Evolutionary conservation across 768 basidiomycete species (phyloP), one percentile per base, ranked within the genome.

Genomic region (Kwoniella sp.): DNA sequence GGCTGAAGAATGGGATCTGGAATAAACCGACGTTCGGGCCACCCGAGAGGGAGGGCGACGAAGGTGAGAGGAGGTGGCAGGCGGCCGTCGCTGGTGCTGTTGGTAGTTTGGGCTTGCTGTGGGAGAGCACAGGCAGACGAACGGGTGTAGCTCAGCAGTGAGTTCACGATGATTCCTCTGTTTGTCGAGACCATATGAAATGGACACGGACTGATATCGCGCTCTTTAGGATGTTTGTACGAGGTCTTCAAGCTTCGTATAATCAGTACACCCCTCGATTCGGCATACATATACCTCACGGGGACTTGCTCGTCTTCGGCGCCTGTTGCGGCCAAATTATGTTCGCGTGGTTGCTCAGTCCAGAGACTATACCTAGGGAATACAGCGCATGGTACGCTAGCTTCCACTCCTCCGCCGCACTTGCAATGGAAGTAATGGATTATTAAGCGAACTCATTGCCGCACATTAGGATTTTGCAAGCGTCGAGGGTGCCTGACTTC

Each of bases 181-280:
- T 53, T 26, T n/a, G 37, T 26, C 12, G 48, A 20, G 9, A 31
- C 34, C 7, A 7, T 23, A 26, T 20, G 4, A 17, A 20, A 8
- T 20, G 30, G 1, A 25, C 1, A 25, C n/a, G 9, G 25, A 28
- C 63, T 66, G 8, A 57, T 30, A 1, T 0, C 51, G 12, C 2
- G 15, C 51, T 20, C 41, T 20, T 8, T 29, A 80, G 79, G 55
- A 75, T 80, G 77, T 78, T 80, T 37, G 79, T 80, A 4, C 72
- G 93, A 53, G 93, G 94, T 2, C 83, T 97, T 7, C 94, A 97
- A 79, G 93, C 92, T 1, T 87, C 88, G 0, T 95, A 90, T 78
- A 95, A 94, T 73, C 85, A 87, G 8, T 88, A 87, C 71, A 87
- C 91, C 1, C 84, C 84, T 1, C 86, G 85, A 70, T 86, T 85